Percentiles rank a stretch among this genome's conserved stretches.
Conservation (phyloP, 2,329 filamentous ascomycete genomes). For the Cryphonectria carpinicola region DNA sequence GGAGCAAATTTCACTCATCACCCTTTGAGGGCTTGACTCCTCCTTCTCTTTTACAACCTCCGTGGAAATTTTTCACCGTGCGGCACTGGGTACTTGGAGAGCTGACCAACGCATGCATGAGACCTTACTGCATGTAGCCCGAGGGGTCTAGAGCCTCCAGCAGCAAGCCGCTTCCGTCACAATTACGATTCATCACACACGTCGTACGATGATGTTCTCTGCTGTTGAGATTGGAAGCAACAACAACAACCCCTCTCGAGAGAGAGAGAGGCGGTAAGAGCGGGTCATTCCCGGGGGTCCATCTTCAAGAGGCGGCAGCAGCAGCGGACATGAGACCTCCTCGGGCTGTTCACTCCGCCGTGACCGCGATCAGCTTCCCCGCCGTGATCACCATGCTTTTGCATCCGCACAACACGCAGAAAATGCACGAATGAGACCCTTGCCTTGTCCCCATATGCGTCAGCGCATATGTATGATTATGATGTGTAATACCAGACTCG, state of each 20-base stretch:
- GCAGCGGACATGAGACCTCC: not conserved
- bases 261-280: not conserved
- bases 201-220: not conserved
- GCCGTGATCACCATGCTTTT: not conserved
- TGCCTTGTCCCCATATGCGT: not conserved
- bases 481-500: not conserved
- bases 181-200: not conserved
- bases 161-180: not conserved
- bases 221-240: not conserved
- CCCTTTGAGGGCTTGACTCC: not conserved
- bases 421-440: not conserved
- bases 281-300: not conserved
- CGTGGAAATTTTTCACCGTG: not conserved
- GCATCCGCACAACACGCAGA: not conserved
- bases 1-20: not conserved
- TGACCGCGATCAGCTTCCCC: not conserved
- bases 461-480: not conserved
- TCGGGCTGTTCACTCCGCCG: not conserved
- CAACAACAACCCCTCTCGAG: not conserved
- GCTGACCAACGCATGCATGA: not conserved
- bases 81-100: conserved; percentile 1
- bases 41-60: not conserved
- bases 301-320: not conserved
- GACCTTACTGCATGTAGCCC: not conserved
- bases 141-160: not conserved